Evolutionary conservation across 2,329 filamentous ascomycete genomes (phyloP), one percentile per base, ranked within the genome.

Genomic region (Chaetoscypha palmicola): DNA sequence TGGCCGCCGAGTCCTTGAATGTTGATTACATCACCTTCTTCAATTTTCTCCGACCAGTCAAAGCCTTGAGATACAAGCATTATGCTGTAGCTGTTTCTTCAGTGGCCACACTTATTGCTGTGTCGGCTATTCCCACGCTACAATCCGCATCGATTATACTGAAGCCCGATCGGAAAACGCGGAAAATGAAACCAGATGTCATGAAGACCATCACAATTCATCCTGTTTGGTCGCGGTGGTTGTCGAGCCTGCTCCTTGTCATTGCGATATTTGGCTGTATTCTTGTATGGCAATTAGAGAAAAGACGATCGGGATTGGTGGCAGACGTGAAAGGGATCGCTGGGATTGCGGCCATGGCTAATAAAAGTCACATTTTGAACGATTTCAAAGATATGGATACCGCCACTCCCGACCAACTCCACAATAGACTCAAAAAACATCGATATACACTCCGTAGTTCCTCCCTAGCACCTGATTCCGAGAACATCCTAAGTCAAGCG

Each of bases 371-470:
- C 52, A 84, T 87, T 58, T 66, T 87, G 50, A 79, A 79, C 63
- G 83, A 88, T 58, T 87, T 88, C 58, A 79, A 78, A 50, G 80
- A 80, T 45, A 76, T 85, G 64, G 83, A 88, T 58, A 76, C 77
- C 1, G 81, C 77, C 5, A 77, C 72, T 3, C 77, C 81, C 42
- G 68, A 77, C 38, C 74, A 80, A 41, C 86, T 88, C 32, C 83
- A 87, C 59, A 69, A 77, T 38, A 75, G 73, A 53, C 68, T 88
- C n/a, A 79, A 79, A 48, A 64, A 76, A 21, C 74, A 77, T 47
- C 76, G 82, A 28, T 88, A 87, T 53, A 74, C 81, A 42, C 66
- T 88, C 19, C 76, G 80, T 49, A 86, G 86, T 62, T 82, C 79
- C 11, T 82, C 81, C 0, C 68, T 88, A 2, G 81, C 81, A 24